Conservation (phyloP, 179 eudicot species). For the Amaranthus tricolor region DNA sequence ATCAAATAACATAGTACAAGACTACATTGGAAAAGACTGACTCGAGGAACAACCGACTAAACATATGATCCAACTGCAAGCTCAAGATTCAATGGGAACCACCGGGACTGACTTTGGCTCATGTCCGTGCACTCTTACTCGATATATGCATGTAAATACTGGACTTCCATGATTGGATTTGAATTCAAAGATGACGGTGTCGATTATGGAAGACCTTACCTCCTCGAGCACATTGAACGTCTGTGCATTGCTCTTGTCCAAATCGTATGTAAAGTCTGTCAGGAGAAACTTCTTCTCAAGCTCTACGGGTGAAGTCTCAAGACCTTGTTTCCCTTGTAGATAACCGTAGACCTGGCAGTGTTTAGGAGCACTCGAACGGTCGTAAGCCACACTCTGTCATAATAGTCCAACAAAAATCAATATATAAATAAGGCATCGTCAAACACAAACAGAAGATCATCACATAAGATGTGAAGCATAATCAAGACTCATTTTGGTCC, state of each 20-base stretch:
- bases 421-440: neutral
- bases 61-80: neutral
- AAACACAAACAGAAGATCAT: neutral
- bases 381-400: conserved; percentile 83
- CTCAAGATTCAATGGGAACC: conserved; percentile 19
- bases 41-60: neutral
- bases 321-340: conserved; percentile 42
- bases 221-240: conserved; percentile 56
- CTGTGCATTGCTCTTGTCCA: conserved; percentile 86
- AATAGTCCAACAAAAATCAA: conserved; percentile 11
- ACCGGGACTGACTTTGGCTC: conserved; percentile 46
- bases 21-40: conserved; percentile 2
- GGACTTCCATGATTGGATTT: conserved; percentile 78
- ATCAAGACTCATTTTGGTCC: neutral
- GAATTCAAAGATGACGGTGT: conserved; percentile 68
- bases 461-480: neutral
- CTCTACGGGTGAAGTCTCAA: conserved; percentile 28
- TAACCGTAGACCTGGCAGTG: conserved; percentile 36
- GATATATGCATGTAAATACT: conserved; percentile 81
- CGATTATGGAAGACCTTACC: conserved; percentile 37
- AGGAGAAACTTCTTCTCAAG: conserved; percentile 46
- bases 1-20: conserved; percentile 3
- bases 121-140: conserved; percentile 84
- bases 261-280: conserved; percentile 77
- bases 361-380: conserved; percentile 84